Base-by-base conservation (phyloP, 495 filamentous ascomycete species). In the Penicillium tannophilum region DNA sequence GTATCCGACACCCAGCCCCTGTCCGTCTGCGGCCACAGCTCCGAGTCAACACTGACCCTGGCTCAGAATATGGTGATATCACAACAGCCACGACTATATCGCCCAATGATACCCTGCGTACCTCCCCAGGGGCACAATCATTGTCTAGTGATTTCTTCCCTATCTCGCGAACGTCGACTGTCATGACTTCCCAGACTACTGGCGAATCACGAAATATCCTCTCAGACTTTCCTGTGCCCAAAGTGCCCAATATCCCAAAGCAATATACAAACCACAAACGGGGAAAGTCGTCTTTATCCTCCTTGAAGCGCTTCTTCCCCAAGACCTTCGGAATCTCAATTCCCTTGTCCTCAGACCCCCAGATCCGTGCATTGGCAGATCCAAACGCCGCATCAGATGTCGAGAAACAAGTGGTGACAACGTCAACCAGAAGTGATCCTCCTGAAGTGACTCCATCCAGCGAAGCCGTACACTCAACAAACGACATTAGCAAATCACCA, bases 291-390 rank as follows among this genome's bases (percentile, higher is more conserved):
- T 78, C 76, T 6, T 46, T 74, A 0, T 77, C 76, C 0, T 78
- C 75, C 5, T 44, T 76, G 12, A 67, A 69, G 41, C 72, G 68
- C 28, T 69, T 77, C 9, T 61, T 79, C 11, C 75, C 76, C 4
- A 79, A 74, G 35, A 39, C 65, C 0, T 69, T 77, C 16, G 65
- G 66, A 2, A 14, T 69, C 2, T 76, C 71, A 0, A 50, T 70
- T 8, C 69, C 74, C 31, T 47, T 79, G 20, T 77, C 74, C 26
- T 65, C 65, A 3, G 76, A 79, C 44, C 76, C 76, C 30, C 74
- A 79, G 44, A 79, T 79, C 44, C 70, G 67, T 0, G 75, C 76
- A 12, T 70, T 79, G 6, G 64, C 71, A 20, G 68, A 76, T 33
- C 63, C 72, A 11, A 69, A 68, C 47, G 42, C 63, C 24, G 63